These are phyloP conservation scores for Mycena citricolor DNA, from an alignment of 1,284 basidiomycete genomes.

Conservation along the genomic window DNA sequence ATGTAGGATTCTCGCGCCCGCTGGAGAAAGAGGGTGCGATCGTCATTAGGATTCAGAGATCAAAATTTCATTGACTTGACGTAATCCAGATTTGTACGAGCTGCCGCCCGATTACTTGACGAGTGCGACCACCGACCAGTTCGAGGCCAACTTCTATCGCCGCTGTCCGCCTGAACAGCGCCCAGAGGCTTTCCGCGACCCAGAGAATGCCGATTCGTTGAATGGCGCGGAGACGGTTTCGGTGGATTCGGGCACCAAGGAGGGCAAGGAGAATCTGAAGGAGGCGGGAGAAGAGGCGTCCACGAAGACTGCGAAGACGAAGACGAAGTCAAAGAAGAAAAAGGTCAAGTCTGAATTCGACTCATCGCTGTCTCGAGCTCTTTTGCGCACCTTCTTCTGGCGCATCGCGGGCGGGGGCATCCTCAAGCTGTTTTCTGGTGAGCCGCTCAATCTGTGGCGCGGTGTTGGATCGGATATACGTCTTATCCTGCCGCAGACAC, in stretches of 20 bases:
- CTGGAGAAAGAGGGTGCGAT: conserved; percentile 52
- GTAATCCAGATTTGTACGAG: conserved; percentile 50
- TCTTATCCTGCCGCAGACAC: conserved; percentile 39
- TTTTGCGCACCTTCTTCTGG: conserved; percentile 55
- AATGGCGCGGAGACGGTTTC: conserved; percentile 6
- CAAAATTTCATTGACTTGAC: too few relatives aligned
- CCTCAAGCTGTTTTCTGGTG: conserved; percentile 55
- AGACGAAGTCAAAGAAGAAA: conserved; percentile 21
- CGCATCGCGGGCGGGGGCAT: conserved; percentile 56
- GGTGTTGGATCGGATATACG: neutral
- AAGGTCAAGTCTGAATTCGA: conserved; percentile 49
- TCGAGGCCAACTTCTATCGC: conserved; percentile 49
- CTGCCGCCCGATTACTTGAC: conserved; percentile 44
- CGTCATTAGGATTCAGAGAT: neutral
- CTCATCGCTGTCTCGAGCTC: conserved; percentile 57
- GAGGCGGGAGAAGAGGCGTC: conserved; percentile 2
- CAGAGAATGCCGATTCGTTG: neutral
- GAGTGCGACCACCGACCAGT: conserved; percentile 36
- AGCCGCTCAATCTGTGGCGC: conserved; percentile 22
- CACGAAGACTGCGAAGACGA: conserved; percentile 8
- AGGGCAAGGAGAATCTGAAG: neutral
- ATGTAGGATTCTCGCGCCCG: conserved; percentile 56
- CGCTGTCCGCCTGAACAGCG: conserved; percentile 50
- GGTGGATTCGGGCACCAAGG: conserved; percentile 2
- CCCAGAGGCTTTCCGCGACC: conserved; percentile 32